Percentiles rank a stretch among this genome's conserved stretches.
These are phyloP conservation scores for Reutealis trisperma DNA, from an alignment of 345 rosid species.

Conservation along the genomic window DNA sequence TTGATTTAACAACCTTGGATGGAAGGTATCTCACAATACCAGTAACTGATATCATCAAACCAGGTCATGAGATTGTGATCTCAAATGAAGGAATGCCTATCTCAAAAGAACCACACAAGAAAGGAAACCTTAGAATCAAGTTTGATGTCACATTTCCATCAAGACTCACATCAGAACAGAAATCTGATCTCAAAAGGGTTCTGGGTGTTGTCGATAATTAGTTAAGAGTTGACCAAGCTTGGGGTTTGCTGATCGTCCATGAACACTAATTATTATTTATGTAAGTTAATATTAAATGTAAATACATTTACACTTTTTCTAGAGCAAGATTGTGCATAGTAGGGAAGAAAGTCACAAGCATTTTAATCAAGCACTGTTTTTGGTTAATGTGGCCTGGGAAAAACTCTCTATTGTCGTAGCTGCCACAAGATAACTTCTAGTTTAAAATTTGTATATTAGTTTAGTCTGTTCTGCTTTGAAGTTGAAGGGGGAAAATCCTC, in stretches of 20 bases:
- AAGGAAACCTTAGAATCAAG: constrained; percentile 59
- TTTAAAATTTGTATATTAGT: constrained; percentile 19
- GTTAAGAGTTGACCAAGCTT: neutral
- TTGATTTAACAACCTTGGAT: constrained; percentile 52
- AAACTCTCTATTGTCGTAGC: constrained; percentile 5
- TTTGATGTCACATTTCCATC: constrained; percentile 65
- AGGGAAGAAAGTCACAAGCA: constrained; percentile 36
- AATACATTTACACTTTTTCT: constrained; percentile 31
- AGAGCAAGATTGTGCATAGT: constrained; percentile 41
- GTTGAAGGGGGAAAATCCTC: constrained; percentile 3
- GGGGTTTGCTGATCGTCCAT: constrained; percentile 18
- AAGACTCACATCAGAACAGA: constrained; percentile 33
- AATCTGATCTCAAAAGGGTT: constrained; percentile 31
- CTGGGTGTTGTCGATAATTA: constrained; percentile 17
- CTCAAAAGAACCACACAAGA: constrained; percentile 55
- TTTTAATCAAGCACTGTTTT: constrained; percentile 11
- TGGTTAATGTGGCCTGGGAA: neutral
- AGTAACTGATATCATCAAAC: constrained; percentile 46
- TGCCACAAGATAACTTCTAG: constrained; percentile 5
- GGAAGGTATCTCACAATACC: constrained; percentile 53
- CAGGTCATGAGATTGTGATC: constrained; percentile 55
- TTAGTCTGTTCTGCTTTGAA: neutral
- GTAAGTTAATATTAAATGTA: constrained; percentile 39
- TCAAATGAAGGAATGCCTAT: constrained; percentile 64
- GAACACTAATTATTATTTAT: constrained; percentile 17